These are phyloP conservation scores for Chloris gayana DNA, from an alignment of 176 grass and related monocot species.

Conservation along the genomic window DNA sequence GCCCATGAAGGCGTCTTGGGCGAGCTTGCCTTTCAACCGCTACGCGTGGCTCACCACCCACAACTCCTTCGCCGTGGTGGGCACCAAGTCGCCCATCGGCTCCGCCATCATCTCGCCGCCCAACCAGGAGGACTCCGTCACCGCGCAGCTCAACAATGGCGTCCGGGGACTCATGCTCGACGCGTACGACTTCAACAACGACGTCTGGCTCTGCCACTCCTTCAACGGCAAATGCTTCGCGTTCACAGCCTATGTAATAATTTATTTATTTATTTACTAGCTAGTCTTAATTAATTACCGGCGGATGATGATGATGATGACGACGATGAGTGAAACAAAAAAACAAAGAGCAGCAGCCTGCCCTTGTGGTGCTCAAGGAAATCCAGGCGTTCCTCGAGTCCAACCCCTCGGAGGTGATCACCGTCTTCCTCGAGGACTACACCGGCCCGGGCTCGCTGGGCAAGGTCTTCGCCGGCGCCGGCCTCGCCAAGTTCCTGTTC, in stretches of 20 bases:
- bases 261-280: too few species aligned
- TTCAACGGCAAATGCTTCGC: slow-evolving; percentile 54
- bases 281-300: too few species aligned
- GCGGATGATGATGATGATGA: too few species aligned
- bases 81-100: slow-evolving; percentile 52
- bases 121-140: slow-evolving; percentile 85
- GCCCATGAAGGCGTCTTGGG: slow-evolving; percentile 45
- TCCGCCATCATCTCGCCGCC: slow-evolving; percentile 53
- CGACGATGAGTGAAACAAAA: too few species aligned
- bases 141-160: slow-evolving; percentile 71
- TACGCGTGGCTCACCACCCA: slow-evolving; percentile 97
- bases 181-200: slow-evolving; percentile 71
- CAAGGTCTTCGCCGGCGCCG: slow-evolving; percentile 51
- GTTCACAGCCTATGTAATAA: slow-evolving; percentile 68
- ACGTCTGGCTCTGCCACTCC: slow-evolving; percentile 86
- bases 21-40: slow-evolving; percentile 59
- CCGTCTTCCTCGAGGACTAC: slow-evolving; percentile 89
- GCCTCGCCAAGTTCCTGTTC: slow-evolving; percentile 58
- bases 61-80: slow-evolving; percentile 80
- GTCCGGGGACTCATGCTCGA: slow-evolving; percentile 75
- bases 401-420: slow-evolving; percentile 69
- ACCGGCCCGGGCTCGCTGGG: slow-evolving; percentile 36
- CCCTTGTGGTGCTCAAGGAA: slow-evolving; percentile 57
- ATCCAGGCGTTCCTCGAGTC: slow-evolving; percentile 61
- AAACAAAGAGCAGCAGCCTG: slow-evolving; percentile 10